These are phyloP conservation scores for Colletotrichum cereale DNA, from an alignment of 2,329 filamentous ascomycete genomes.

Conservation along the genomic window DNA sequence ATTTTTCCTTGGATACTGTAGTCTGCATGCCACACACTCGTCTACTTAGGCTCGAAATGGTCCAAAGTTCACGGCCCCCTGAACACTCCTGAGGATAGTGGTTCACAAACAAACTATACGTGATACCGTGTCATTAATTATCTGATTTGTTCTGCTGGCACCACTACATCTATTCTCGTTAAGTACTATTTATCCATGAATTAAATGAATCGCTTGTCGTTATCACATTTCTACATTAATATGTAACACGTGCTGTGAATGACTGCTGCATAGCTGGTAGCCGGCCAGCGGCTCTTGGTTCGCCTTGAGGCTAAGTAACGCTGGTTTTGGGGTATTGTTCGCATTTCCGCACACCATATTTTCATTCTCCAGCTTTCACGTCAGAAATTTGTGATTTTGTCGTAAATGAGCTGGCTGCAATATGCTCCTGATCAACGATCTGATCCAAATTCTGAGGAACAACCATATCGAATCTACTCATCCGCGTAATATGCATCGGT, in stretches of 20 bases:
- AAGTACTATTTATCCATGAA: no score
- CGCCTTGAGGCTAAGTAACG: background rate
- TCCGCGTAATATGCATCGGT: background rate
- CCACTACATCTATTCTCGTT: no score
- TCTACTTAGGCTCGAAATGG: no score
- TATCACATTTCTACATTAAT: background rate
- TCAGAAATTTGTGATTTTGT: constrained; percentile 13
- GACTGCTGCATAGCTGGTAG: no score
- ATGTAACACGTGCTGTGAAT: no score
- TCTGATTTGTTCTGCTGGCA: no score
- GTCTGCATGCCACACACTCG: no score
- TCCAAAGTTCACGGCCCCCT: no score
- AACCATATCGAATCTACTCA: constrained; percentile 23
- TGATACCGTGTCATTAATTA: no score
- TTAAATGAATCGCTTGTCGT: background rate
- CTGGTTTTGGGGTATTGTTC: background rate
- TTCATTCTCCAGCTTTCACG: background rate
- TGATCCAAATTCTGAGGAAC: constrained; percentile 6
- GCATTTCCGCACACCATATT: background rate
- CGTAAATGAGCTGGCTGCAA: constrained; percentile 1
- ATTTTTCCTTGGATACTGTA: no score
- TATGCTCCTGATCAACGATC: constrained; percentile 12
- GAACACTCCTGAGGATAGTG: no score
- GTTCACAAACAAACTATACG: no score
- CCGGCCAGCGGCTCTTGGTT: background rate